Evolutionary conservation across 176 grass and related monocot species (phyloP), one percentile per base, ranked within the genome.

Genomic region (Juncus inflexus): DNA sequence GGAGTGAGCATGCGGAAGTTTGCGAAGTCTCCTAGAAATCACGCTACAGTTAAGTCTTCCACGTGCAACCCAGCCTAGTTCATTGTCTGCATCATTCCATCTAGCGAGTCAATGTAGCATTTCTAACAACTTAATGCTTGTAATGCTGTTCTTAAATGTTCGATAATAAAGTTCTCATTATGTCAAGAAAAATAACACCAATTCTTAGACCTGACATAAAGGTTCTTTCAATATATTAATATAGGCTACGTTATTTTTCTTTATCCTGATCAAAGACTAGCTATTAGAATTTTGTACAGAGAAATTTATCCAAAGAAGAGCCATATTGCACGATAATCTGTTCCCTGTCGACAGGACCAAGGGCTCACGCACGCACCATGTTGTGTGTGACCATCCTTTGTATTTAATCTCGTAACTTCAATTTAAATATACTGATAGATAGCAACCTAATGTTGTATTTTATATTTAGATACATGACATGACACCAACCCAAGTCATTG

Each of bases 321-420:
- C 52, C 67, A 70, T 70, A 3, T 40, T 13, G 52, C 67, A 70
- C 67, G 52, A 55, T 47, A 55, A n/a, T 47, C 4, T 70, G 52
- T 42, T 70, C 51, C 67, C 66, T 16, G 3, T 42, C n/a, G 2
- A 12, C 52, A 58, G 52, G 37, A 42, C 52, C 67, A 43, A 70
- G 37, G 14, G 12, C 43, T 1, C 64, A 66, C 43, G 64, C 3
- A 66, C 19, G 47, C 64, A 67, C 6, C 35, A 35, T 50, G 5
- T 67, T 5, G 19, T 28, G 19, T 28, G 19, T 28, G 19, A 28
- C 19, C 19, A 28, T 28, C 19, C 19, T 28, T 28, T 28, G 19
- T 37, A 36, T 50, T 50, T 51, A 45, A 50, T 49, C 9, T 50
- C 13, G 2, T 65, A 9, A 50, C 13, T 14, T 8, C 19, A 12